Conservation (phyloP, 1,284 basidiomycete genomes). For the Naganishia liquefaciens region DNA sequence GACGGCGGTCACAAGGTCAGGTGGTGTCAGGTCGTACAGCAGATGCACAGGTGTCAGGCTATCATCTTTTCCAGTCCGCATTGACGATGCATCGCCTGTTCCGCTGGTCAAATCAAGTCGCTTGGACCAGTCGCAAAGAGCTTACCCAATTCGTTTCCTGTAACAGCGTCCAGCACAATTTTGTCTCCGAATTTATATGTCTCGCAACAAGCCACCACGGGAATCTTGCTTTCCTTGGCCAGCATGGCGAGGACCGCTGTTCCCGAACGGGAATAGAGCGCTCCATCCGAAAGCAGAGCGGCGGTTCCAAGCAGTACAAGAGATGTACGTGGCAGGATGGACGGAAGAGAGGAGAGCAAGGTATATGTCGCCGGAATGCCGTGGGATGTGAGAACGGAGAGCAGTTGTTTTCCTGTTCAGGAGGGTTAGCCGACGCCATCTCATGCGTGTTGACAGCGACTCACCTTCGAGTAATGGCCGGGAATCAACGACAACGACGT, state of each 20-base stretch:
- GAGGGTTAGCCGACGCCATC: too few relatives aligned
- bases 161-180: constrained; percentile 90
- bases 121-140: constrained; percentile 1
- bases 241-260: constrained; percentile 97
- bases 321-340: constrained; percentile 74
- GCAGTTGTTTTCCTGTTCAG: constrained; percentile 70
- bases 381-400: constrained; percentile 69
- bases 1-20: constrained; percentile 86
- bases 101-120: background rate
- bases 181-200: constrained; percentile 98
- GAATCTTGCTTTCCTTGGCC: constrained; percentile 82
- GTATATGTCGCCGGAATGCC: constrained; percentile 88
- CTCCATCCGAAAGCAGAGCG: constrained; percentile 90
- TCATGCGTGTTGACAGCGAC: constrained; percentile 21
- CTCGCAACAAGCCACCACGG: constrained; percentile 95
- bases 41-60: constrained; percentile 73
- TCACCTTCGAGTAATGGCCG: constrained; percentile 87
- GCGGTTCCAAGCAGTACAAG: constrained; percentile 90
- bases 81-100: constrained; percentile 22
- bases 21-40: constrained; percentile 87
- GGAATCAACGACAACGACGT: constrained; percentile 92
- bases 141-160: constrained; percentile 90
- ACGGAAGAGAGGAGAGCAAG: constrained; percentile 81
- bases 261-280: constrained; percentile 89
- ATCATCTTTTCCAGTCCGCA: constrained; percentile 37